These are phyloP conservation scores for Psophocarpus tetragonolobus DNA, from an alignment of 306 rosid genomes.

Conservation along the genomic window DNA sequence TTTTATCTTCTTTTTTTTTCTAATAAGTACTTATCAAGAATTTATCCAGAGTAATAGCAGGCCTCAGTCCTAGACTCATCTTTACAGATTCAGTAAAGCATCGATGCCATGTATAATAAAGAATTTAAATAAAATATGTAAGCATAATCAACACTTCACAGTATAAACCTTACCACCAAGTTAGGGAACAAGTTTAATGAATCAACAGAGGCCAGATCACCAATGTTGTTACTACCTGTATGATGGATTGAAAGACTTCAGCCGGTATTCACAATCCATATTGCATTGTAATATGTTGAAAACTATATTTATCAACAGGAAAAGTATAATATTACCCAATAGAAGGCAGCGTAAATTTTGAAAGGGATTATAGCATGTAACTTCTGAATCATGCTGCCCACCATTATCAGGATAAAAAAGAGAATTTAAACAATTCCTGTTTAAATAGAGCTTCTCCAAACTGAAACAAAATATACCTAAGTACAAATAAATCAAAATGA, in stretches of 20 bases:
- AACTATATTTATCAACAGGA: constrained; percentile 23
- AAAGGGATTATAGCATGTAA: constrained; percentile 50
- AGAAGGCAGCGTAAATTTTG: constrained; percentile 77
- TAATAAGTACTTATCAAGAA: not conserved
- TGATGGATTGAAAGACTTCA: constrained; percentile 40
- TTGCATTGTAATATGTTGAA: constrained; percentile 20
- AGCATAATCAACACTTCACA: constrained; percentile 20
- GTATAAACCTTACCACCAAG: constrained; percentile 68
- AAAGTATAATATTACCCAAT: constrained; percentile 61
- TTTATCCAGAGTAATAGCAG: not conserved
- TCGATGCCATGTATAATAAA: constrained; percentile 28
- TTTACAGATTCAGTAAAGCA: constrained; percentile 7
- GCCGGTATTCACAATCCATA: constrained; percentile 18
- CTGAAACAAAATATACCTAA: constrained; percentile 55
- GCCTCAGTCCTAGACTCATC: constrained; percentile 3
- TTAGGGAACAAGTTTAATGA: constrained; percentile 73
- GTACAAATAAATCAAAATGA: constrained; percentile 37
- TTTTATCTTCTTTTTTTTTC: not conserved
- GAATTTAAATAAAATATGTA: constrained; percentile 21
- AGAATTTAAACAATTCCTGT: constrained; percentile 71
- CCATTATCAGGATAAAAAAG: constrained; percentile 60
- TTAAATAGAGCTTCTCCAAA: constrained; percentile 94
- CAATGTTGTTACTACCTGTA: constrained; percentile 78
- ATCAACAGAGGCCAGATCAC: constrained; percentile 72
- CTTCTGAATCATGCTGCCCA: constrained; percentile 43